phyloP scores from a whole-genome alignment of 345 rosid species.

The Brassica carinata region DNA sequence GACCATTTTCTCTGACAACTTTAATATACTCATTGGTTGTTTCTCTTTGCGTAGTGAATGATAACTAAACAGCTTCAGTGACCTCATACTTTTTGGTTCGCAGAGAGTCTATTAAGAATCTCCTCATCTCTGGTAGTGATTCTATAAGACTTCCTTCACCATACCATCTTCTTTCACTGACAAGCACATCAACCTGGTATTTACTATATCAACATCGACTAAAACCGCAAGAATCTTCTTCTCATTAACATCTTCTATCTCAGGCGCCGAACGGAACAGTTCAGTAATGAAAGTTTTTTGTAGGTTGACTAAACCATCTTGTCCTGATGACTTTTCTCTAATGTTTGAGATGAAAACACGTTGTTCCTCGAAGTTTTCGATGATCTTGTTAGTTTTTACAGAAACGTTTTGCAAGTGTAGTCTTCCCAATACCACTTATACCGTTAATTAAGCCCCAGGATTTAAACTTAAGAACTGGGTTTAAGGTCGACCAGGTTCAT shows the following conservation, averaged over 20 bases:
- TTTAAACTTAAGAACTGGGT: background rate
- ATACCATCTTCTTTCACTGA: constrained; percentile 52
- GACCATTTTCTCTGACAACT: constrained; percentile 48
- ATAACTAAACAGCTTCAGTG: constrained; percentile 53
- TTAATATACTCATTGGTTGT: constrained; percentile 40
- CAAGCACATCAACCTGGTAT: constrained; percentile 49
- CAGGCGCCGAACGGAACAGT: constrained; percentile 1
- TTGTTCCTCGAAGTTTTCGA: background rate
- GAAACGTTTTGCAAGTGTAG: constrained; percentile 36
- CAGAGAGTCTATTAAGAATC: constrained; percentile 38
- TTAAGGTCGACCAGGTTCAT: background rate
- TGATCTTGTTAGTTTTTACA: constrained; percentile 33
- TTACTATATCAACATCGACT: constrained; percentile 63
- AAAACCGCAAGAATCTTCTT: constrained; percentile 50
- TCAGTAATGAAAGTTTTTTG: constrained; percentile 43
- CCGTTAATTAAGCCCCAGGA: constrained; percentile 42
- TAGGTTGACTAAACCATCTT: constrained; percentile 43
- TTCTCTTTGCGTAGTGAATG: constrained; percentile 60
- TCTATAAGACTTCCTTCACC: constrained; percentile 54
- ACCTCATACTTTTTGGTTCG: constrained; percentile 49
- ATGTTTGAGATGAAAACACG: constrained; percentile 39
- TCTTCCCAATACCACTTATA: constrained; percentile 49
- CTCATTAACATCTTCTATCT: constrained; percentile 33
- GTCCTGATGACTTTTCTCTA: constrained; percentile 33
- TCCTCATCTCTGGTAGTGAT: constrained; percentile 59